These are phyloP conservation scores for Talaromyces borbonicus DNA, from an alignment of 495 filamentous ascomycete genomes.

Conservation along the genomic window DNA sequence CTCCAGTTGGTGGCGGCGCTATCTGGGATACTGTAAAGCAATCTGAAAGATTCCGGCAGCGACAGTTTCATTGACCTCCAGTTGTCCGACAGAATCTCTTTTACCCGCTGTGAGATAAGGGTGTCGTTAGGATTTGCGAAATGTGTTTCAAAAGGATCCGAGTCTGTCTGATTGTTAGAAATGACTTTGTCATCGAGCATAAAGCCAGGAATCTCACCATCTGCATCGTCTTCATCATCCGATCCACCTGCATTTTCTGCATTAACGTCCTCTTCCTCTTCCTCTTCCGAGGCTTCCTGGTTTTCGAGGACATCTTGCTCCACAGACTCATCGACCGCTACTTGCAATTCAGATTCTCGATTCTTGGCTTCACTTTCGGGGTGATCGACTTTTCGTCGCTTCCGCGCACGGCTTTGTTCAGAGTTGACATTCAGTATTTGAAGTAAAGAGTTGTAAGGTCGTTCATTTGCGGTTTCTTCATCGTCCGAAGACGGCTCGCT, in stretches of 20 bases:
- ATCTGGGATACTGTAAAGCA: constrained; percentile 32
- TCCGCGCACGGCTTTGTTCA: constrained; percentile 48
- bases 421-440: constrained; percentile 43
- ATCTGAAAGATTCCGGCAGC: constrained; percentile 33
- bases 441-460: constrained; percentile 58
- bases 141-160: constrained; percentile 73
- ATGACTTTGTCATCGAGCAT: no score
- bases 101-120: constrained; percentile 41
- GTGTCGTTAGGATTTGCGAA: constrained; percentile 56
- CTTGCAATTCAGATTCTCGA: constrained; percentile 8
- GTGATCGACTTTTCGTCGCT: constrained; percentile 57
- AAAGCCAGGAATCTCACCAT: neutral
- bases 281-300: constrained; percentile 32
- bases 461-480: constrained; percentile 30
- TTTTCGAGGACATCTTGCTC: constrained; percentile 25
- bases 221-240: constrained; percentile 24
- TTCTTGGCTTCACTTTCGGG: constrained; percentile 9
- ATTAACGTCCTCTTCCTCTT: constrained; percentile 34
- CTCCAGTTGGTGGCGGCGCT: constrained; percentile 15
- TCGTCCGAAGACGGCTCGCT: constrained; percentile 34
- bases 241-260: constrained; percentile 32
- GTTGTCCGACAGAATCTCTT: constrained; percentile 41
- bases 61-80: constrained; percentile 43
- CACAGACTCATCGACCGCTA: constrained; percentile 8
- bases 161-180: no score